Base-by-base conservation (phyloP, 495 filamentous ascomycete species). In the Lentithecium fluviatile region DNA sequence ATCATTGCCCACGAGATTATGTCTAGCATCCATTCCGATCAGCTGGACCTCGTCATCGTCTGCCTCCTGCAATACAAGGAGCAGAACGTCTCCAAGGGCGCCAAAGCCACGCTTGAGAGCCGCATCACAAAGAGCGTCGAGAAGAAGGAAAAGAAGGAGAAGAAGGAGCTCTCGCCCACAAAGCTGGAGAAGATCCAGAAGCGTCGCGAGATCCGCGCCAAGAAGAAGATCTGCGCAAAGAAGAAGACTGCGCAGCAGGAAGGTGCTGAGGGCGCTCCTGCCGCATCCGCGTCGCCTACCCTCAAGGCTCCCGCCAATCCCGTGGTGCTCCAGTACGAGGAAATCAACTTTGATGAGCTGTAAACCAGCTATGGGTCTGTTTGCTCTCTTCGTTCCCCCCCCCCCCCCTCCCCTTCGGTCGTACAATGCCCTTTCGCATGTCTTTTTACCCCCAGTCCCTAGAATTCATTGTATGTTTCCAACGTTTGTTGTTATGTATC, bases 141-240 rank as follows among this genome's bases (percentile, higher is more conserved):
- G n/a, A 55, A 55, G 52, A 24, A 40, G 34, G 34, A 23, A 43
- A 55, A 55, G 52, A 32, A 55, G 23, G 52, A 55, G 34, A n/a
- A n/a, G n/a, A 53, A 55, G 23, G 52, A 55, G 34, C 36, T 43
- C n/a, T 46, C 40, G 19, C 13, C 53, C 10, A 24, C 19, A 38
- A 56, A 56, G 23, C 19, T 56, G 12, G 53, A 45, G 53, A 56
- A 56, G 53, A 46, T 56, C 26, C 20, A 45, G 38, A 56, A 56
- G 53, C 38, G 53, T 23, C 32, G 34, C 24, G 53, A 45, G 23
- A 23, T 47, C 15, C 38, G 53, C 13, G 53, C 53, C 26, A 38
- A 56, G 53, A 45, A 47, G 42, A 45, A 56, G 42, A 13, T 23
- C 24, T 50, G 29, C 19, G 8, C 40, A 26, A 26, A 12, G 17